phyloP scores from a whole-genome alignment of 2,329 filamentous ascomycete genomes.

The Ophiostoma angusticollis region DNA sequence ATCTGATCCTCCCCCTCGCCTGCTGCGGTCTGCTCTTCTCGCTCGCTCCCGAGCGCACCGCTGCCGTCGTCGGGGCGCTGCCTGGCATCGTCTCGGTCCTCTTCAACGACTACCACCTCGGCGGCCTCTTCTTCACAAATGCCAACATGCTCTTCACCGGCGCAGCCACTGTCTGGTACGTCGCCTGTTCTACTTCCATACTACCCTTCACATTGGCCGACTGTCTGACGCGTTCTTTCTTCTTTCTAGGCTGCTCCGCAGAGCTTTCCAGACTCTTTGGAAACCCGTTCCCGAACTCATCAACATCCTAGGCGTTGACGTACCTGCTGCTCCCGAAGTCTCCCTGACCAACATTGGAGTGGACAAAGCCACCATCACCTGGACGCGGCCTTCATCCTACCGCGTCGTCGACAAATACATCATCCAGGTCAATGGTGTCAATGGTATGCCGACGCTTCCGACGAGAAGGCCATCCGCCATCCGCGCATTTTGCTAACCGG shows the following conservation, averaged over 20 bases:
- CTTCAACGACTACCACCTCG: conserved; percentile 30
- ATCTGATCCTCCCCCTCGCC: conserved; percentile 28
- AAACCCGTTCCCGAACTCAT: conserved; percentile 88
- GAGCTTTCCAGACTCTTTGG: conserved; percentile 77
- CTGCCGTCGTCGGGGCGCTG: conserved; percentile 23
- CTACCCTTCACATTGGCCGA: neutral
- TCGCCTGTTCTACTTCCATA: neutral
- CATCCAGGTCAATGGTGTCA: conserved; percentile 86
- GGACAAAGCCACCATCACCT: conserved; percentile 79
- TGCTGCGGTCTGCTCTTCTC: conserved; percentile 29
- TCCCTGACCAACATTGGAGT: conserved; percentile 81
- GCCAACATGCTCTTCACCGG: conserved; percentile 43
- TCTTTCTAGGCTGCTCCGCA: conserved; percentile 57
- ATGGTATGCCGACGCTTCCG: too few relatives aligned
- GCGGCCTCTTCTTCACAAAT: conserved; percentile 34
- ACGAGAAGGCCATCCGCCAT: too few relatives aligned
- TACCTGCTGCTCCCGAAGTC: conserved; percentile 78
- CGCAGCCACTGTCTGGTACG: conserved; percentile 39
- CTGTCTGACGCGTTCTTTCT: conserved; percentile 8
- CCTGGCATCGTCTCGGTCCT: conserved; percentile 23
- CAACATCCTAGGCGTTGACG: conserved; percentile 82
- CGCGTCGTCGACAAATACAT: conserved; percentile 72
- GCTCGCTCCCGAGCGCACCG: conserved; percentile 27
- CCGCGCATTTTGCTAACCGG: neutral
- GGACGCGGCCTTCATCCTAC: conserved; percentile 59